These are phyloP conservation scores for Gossypium sturtianum DNA, from an alignment of 345 rosid genomes.

Conservation along the genomic window DNA sequence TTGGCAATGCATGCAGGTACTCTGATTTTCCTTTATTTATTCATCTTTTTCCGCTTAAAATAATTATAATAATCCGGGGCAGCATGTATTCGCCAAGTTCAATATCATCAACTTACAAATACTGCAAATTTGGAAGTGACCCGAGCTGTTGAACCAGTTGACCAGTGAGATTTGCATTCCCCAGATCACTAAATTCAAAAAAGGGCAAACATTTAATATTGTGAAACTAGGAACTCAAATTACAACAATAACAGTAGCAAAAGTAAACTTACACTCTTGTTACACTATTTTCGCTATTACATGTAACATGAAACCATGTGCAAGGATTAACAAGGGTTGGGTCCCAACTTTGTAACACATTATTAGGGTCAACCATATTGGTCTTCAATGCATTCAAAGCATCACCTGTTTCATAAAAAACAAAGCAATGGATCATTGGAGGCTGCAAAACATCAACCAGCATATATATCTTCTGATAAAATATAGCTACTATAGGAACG, in stretches of 20 bases:
- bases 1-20: not conserved
- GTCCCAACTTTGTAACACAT: slow-evolving; percentile 82
- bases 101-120: slow-evolving; percentile 50
- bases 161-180: slow-evolving; percentile 64
- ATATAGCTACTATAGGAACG: not conserved
- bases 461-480: not conserved
- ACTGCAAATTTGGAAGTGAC: slow-evolving; percentile 57
- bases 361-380: slow-evolving; percentile 66
- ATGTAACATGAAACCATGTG: slow-evolving; percentile 89
- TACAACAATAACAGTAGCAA: not conserved
- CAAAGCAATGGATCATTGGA: not conserved
- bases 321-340: slow-evolving; percentile 75
- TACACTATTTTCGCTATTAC: slow-evolving; percentile 60
- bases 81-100: not conserved
- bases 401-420: slow-evolving; percentile 50
- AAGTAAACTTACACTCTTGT: slow-evolving; percentile 68
- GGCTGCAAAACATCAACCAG: not conserved
- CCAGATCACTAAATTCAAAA: slow-evolving; percentile 29
- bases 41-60: not conserved
- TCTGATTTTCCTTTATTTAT: not conserved
- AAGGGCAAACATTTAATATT: not conserved
- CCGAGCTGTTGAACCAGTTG: slow-evolving; percentile 58
- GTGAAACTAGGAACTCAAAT: not conserved
- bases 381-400: slow-evolving; percentile 72
- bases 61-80: not conserved